Evolutionary conservation across 2,329 filamentous ascomycete species (phyloP), one percentile per base, ranked within the genome.

Genomic region (Lecanicillium sp.): DNA sequence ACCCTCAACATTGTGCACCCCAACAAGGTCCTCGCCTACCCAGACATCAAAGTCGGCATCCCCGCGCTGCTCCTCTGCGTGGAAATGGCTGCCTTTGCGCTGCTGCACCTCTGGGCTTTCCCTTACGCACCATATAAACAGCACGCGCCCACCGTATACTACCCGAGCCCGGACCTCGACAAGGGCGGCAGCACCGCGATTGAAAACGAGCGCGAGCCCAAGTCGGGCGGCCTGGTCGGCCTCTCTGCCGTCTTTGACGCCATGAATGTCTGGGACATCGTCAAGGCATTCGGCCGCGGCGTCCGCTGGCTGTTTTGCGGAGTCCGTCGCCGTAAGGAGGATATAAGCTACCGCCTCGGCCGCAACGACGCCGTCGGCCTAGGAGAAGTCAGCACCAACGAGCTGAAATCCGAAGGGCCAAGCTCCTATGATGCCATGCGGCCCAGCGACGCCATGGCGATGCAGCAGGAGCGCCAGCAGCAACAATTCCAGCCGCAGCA

Each of bases 81-180:
- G 29, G 87, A 94, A 60, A 94, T 94, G 87, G 77, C 84, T 8
- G 64, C 85, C 20, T 94, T 94, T 52, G 69, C 84, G 14, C 54
- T 88, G 32, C 61, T 94, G 38, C 87, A 94, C 57, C 62, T 92
- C 13, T 94, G 81, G 69, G 85, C 88, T 3, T 95, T 92, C 54
- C 74, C 84, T 1, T 92, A 81, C 69, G 71, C 71, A 40, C 79
- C 79, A 1, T 95, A 94, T 58, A 66, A 60, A 17, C 59, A 61
- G 15, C 54, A 56, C 19, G 64, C 66, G 15, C 69, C 62, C 36
- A 50, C 56, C 22, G 61, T 59, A n/a, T 71, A 65, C 42, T 74
- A 74, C 44, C 69, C 71, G 30, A 50, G 57, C 37, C 56, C 69
- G 37, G 65, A 69, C 45, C 46, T 59, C 7, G 45, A 61, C 36